These are phyloP conservation scores for Lichtheimia hyalospora DNA, from an alignment of 371 early-diverging fungal species.

Conservation along the genomic window DNA sequence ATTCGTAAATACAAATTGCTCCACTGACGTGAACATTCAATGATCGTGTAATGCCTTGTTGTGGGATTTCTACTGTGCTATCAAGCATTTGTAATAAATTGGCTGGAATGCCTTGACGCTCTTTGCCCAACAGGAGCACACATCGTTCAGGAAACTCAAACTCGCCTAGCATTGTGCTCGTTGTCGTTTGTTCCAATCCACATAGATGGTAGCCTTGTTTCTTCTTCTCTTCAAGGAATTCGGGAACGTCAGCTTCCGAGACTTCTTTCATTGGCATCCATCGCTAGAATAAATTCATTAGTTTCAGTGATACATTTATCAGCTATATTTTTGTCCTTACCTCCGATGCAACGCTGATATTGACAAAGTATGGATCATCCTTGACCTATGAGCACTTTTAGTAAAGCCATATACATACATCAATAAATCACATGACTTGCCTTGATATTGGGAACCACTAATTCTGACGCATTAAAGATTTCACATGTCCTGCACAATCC, in stretches of 20 bases:
- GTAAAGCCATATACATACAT: background rate
- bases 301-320: background rate
- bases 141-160: slow-evolving; percentile 60
- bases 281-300: slow-evolving; percentile 14
- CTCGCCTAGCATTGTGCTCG: slow-evolving; percentile 49
- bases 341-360: slow-evolving; percentile 56
- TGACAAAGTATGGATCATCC: slow-evolving; percentile 55
- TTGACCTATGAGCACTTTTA: slow-evolving; percentile 28
- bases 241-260: slow-evolving; percentile 34
- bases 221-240: slow-evolving; percentile 50
- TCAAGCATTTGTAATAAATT: slow-evolving; percentile 57
- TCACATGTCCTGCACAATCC: slow-evolving; percentile 65
- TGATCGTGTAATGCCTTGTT: slow-evolving; percentile 61
- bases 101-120: slow-evolving; percentile 61
- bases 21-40: slow-evolving; percentile 71
- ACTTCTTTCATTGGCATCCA: slow-evolving; percentile 71
- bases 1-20: slow-evolving; percentile 61
- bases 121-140: slow-evolving; percentile 56
- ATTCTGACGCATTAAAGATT: slow-evolving; percentile 61
- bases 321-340: slow-evolving; percentile 5
- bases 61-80: slow-evolving; percentile 63
- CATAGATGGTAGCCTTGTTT: slow-evolving; percentile 57
- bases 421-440: slow-evolving; percentile 13
- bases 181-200: slow-evolving; percentile 70
- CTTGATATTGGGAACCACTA: slow-evolving; percentile 46